These are phyloP conservation scores for Symmetrospora coprosmae DNA, from an alignment of 768 basidiomycete genomes.

Conservation along the genomic window DNA sequence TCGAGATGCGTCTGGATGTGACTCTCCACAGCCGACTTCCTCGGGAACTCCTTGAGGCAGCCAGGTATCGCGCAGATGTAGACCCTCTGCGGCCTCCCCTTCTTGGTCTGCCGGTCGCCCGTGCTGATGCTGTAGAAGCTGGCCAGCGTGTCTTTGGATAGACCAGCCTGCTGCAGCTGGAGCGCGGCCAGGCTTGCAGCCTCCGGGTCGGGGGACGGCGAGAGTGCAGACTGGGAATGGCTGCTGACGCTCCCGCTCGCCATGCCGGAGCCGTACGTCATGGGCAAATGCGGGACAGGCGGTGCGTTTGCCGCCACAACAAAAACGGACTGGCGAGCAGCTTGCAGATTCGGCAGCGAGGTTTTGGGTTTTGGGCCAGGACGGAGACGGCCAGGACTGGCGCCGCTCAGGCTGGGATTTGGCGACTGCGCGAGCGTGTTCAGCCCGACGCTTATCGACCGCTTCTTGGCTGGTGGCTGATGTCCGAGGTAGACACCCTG, in stretches of 20 bases:
- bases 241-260: too few relatives aligned
- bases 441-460: too few relatives aligned
- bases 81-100: constrained; percentile 26
- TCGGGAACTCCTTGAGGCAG: constrained; percentile 33
- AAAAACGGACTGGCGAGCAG: constrained; percentile 15
- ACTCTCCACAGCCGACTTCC: constrained; percentile 38
- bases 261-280: too few relatives aligned
- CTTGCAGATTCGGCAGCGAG: constrained; percentile 13
- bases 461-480: too few relatives aligned
- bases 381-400: background rate
- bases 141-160: constrained; percentile 15
- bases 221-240: too few relatives aligned
- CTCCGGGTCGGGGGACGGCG: constrained; percentile 7
- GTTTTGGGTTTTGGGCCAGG: constrained; percentile 18
- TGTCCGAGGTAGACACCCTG: too few relatives aligned
- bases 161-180: background rate
- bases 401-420: too few relatives aligned
- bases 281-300: constrained; percentile 11
- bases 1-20: constrained; percentile 43
- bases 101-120: constrained; percentile 9
- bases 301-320: constrained; percentile 1
- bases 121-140: constrained; percentile 1
- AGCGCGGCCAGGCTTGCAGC: too few relatives aligned
- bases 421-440: too few relatives aligned
- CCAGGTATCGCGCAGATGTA: constrained; percentile 34